Conservation (phyloP, 495 filamentous ascomycete genomes). For the Copromyces sp. region DNA sequence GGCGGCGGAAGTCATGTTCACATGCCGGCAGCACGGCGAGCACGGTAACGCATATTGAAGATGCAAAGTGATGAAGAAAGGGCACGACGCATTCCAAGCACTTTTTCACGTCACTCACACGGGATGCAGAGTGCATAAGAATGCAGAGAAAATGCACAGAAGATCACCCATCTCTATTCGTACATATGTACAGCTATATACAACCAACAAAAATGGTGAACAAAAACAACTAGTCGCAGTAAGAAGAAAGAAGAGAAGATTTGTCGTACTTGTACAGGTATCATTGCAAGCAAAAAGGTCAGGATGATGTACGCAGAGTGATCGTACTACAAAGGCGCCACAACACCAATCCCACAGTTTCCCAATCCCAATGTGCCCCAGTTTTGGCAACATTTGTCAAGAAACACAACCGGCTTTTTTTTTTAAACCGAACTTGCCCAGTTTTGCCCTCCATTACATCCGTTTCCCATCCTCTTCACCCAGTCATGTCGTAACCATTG, state of each 20-base stretch:
- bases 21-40: background rate
- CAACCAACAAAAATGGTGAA: background rate
- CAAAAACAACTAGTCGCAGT: background rate
- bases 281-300: background rate
- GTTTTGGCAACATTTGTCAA: background rate
- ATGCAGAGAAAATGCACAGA: background rate
- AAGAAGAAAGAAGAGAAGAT: background rate
- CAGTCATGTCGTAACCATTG: background rate
- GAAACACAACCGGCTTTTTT: background rate
- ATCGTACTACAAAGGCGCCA: background rate
- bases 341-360: background rate
- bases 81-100: background rate
- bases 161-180: background rate
- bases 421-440: background rate
- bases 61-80: background rate
- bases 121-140: background rate
- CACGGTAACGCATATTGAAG: background rate
- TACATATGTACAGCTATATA: background rate
- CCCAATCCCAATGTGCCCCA: background rate
- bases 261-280: background rate
- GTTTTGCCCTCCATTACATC: background rate
- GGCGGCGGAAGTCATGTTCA: background rate
- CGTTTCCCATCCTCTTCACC: background rate
- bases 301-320: background rate
- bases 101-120: background rate